Evolutionary conservation across 176 grass and related monocot genomes (phyloP), one percentile per base, ranked within the genome.

Genomic region (Chloris gayana): DNA sequence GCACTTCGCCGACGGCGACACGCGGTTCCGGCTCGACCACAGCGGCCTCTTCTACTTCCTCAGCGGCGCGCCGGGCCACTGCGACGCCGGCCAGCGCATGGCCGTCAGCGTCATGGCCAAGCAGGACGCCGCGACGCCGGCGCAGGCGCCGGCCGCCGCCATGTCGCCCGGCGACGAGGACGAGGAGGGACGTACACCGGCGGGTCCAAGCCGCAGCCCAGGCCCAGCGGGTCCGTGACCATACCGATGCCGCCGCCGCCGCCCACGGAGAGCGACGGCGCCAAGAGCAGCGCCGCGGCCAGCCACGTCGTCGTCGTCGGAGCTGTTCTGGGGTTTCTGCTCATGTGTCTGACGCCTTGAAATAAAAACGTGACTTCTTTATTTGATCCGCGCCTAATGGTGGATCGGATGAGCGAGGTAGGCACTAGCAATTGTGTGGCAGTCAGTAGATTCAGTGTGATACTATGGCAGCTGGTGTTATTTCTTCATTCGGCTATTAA

Each of bases 51-150:
- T 69, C 77, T 93, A 82, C 86, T 97, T 91, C 86, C 80, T 93
- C 83, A 97, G 88, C 25, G 94, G 86, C 47, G 45, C 86, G 70
- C 84, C 78, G 11, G 91, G 84, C 0, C 84, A 87, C 91, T 93
- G 91, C 67, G 61, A 49, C 41, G 86, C 86, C 0, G 91, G 91
- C 0, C 80, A 97, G 82, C 84, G 88, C 86, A 72, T 97, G 86
- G 81, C 84, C 44, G 5, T 87, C 24, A 74, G 91, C 30, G 88
- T 89, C 61, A 73, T 87, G 74, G 30, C 50, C 21, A n/a, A 35
- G 21, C 47, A 61, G 2, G 7, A 22, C 32, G n/a, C 65, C 34
- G 6, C 26, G 27, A 37, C 41, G n/a, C 39, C 74, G 0, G 25
- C 69, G 15, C 9, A 2, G 44, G 66, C 77, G n/a, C 91, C 73